These are phyloP conservation scores for Trichoderma orchidacearum DNA, from an alignment of 495 filamentous ascomycete species.

Conservation along the genomic window DNA sequence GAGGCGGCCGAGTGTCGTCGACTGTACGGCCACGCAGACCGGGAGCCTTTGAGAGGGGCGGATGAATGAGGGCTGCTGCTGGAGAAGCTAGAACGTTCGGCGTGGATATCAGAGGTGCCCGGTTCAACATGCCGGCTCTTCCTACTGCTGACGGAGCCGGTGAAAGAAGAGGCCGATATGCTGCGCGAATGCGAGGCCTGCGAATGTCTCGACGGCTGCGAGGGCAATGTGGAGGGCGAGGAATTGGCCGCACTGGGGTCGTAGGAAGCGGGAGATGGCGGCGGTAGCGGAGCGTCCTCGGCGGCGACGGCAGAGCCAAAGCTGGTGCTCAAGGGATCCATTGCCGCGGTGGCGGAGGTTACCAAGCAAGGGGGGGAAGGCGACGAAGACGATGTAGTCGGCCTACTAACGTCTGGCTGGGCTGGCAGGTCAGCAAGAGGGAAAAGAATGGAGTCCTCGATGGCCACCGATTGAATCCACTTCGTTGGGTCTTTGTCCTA, in stretches of 20 bases:
- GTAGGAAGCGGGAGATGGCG: not conserved
- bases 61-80: conserved; percentile 45
- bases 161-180: conserved; percentile 10
- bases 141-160: conserved; percentile 17
- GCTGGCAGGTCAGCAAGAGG: not conserved
- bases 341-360: not conserved
- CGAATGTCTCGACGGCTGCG: conserved; percentile 6
- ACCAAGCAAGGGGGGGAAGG: not conserved
- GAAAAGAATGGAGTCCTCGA: not conserved
- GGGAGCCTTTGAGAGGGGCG: conserved; percentile 14
- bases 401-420: not conserved
- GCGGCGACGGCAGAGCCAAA: not conserved
- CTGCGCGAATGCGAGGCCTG: conserved; percentile 12
- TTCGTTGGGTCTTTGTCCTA: too few species aligned
- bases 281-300: not conserved
- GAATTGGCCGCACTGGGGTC: conserved; percentile 1
- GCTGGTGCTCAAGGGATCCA: not conserved
- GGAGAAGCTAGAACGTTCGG: conserved; percentile 43
- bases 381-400: not conserved
- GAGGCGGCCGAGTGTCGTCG: conserved; percentile 18
- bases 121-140: conserved; percentile 42
- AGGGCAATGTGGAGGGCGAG: not conserved
- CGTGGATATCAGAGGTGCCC: conserved; percentile 31
- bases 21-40: conserved; percentile 10
- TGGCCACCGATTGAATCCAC: too few species aligned